A percentile compares a stretch with the other conserved stretches of the same genome.
phyloP scores from a whole-genome alignment of 2,329 filamentous ascomycete species.

The Penicillium sp. region DNA sequence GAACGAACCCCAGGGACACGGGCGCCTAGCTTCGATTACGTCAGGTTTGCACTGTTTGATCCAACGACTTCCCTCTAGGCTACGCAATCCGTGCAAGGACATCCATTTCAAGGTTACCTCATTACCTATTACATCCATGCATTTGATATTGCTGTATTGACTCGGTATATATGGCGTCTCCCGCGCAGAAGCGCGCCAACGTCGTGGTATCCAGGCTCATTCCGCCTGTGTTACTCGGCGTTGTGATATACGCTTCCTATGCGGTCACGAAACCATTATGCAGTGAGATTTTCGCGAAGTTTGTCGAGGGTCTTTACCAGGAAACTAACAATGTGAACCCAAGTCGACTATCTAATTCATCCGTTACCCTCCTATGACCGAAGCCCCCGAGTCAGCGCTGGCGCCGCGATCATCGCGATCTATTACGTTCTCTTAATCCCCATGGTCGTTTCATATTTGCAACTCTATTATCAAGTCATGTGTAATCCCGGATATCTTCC shows the following conservation, averaged over 20 bases:
- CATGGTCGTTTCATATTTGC: slow-evolving; percentile 65
- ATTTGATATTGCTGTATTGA: slow-evolving; percentile 16
- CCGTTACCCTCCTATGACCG: slow-evolving; percentile 41
- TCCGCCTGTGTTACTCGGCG: slow-evolving; percentile 64
- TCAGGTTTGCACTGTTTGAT: slow-evolving; percentile 11
- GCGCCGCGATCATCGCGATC: slow-evolving; percentile 66
- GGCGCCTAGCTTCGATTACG: neutral
- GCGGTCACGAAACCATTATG: slow-evolving; percentile 66
- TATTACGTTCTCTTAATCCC: slow-evolving; percentile 70
- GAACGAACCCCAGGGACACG: neutral
- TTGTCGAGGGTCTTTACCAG: neutral
- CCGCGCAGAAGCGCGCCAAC: slow-evolving; percentile 48
- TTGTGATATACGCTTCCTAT: slow-evolving; percentile 69
- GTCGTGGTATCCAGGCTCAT: slow-evolving; percentile 63
- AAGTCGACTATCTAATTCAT: slow-evolving; percentile 70
- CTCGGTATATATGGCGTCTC: slow-evolving; percentile 30
- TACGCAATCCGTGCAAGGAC: neutral
- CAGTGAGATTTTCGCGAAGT: slow-evolving; percentile 51
- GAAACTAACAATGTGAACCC: neutral
- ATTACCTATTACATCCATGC: slow-evolving; percentile 9
- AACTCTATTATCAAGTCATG: slow-evolving; percentile 66
- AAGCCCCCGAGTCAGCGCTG: slow-evolving; percentile 53
- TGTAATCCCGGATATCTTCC: slow-evolving; percentile 72
- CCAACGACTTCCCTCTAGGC: neutral
- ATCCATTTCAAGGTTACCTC: neutral